A percentile compares a stretch with the other conserved stretches of the same genome.
phyloP scores from a whole-genome alignment of 257 asterid genomes.

The Solanum rostratum region DNA sequence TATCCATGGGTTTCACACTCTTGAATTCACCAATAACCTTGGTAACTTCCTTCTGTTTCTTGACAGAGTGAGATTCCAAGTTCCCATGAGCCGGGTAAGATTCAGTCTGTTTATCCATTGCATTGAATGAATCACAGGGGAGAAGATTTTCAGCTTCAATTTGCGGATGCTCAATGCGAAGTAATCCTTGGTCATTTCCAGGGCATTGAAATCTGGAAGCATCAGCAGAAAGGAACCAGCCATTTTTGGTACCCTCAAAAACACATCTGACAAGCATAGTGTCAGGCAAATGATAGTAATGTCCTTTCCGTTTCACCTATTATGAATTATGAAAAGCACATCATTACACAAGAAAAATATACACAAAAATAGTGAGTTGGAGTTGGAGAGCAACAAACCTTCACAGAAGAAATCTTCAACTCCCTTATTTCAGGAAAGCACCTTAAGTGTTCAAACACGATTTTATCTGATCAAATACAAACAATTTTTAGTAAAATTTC shows the following conservation, averaged over 20 bases:
- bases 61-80: not conserved
- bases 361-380: not conserved
- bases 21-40: slow-evolving; percentile 7
- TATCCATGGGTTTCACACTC: slow-evolving; percentile 10
- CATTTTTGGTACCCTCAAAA: slow-evolving; percentile 20
- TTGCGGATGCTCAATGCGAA: not conserved
- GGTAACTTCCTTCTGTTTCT: slow-evolving; percentile 10
- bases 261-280: slow-evolving; percentile 39
- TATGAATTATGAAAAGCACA: slow-evolving; percentile 4
- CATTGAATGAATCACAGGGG: not conserved
- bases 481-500: not conserved
- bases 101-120: not conserved
- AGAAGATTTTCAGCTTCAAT: not conserved
- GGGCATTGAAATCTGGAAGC: slow-evolving; percentile 10
- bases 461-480: slow-evolving; percentile 19
- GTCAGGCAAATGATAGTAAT: slow-evolving; percentile 51
- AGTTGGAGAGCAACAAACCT: slow-evolving; percentile 28
- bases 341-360: not conserved
- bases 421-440: slow-evolving; percentile 42
- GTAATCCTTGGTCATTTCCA: slow-evolving; percentile 3
- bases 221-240: slow-evolving; percentile 42
- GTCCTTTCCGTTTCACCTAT: slow-evolving; percentile 40
- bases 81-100: not conserved
- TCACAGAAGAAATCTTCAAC: slow-evolving; percentile 30
- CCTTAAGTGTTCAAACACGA: slow-evolving; percentile 31